A percentile compares a stretch with the other conserved stretches of the same genome.
These are phyloP conservation scores for Yamadazyma diospyri DNA, from an alignment of 1,139 yeast genomes.

Conservation along the genomic window DNA sequence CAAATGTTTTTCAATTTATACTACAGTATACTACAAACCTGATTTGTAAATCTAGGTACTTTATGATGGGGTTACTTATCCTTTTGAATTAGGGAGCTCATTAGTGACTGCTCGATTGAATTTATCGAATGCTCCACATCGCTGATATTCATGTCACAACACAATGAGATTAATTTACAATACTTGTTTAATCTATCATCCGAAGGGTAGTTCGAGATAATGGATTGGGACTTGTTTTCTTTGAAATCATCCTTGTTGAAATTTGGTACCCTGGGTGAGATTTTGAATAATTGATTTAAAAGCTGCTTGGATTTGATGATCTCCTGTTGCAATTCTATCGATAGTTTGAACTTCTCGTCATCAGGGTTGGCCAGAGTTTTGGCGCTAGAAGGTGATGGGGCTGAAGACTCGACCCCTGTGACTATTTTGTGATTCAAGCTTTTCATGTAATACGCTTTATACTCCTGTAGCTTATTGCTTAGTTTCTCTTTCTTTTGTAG, in stretches of 20 bases:
- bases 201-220: conserved; percentile 26
- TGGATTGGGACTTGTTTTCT: conserved; percentile 16
- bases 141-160: conserved; percentile 43
- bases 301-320: conserved; percentile 21
- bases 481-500: conserved; percentile 34
- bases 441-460: conserved; percentile 13
- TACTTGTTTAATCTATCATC: conserved; percentile 40
- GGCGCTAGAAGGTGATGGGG: conserved; percentile 1
- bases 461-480: conserved; percentile 16
- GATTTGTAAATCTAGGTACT: too few relatives aligned
- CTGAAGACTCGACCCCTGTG: neutral
- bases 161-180: conserved; percentile 39
- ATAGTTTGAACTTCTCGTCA: conserved; percentile 17
- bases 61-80: too few relatives aligned
- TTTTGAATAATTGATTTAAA: conserved; percentile 16
- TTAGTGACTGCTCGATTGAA: conserved; percentile 38
- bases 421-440: conserved; percentile 2
- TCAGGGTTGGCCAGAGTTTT: conserved; percentile 1
- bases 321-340: conserved; percentile 22
- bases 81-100: conserved; percentile 13
- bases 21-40: too few relatives aligned
- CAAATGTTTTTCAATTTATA: too few relatives aligned
- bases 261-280: conserved; percentile 26
- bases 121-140: conserved; percentile 44
- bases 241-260: conserved; percentile 15